These are phyloP conservation scores for Euptelea pleiosperma DNA, from an alignment of 164 flowering plant genomes.

Conservation along the genomic window DNA sequence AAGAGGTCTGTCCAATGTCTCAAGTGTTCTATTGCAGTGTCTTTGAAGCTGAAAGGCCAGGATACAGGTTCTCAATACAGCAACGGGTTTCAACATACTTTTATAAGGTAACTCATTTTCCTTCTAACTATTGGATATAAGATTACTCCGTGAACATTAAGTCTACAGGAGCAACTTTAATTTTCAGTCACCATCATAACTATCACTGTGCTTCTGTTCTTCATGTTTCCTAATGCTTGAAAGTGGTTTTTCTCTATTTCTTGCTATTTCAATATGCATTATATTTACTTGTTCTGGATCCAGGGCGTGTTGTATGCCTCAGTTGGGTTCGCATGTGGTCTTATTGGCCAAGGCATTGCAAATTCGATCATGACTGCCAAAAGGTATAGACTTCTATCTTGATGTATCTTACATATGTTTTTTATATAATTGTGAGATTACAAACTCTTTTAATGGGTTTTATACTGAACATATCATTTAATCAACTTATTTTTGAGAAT, in stretches of 20 bases:
- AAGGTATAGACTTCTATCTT: constrained; percentile 43
- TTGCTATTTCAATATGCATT: neutral
- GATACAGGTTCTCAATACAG: constrained; percentile 51
- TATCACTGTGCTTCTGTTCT: neutral
- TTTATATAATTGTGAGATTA: neutral
- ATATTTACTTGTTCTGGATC: neutral
- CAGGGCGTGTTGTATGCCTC: constrained; percentile 80
- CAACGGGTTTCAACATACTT: constrained; percentile 77
- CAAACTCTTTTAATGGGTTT: neutral
- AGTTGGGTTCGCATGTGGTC: constrained; percentile 83
- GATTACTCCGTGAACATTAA: neutral
- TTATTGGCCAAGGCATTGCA: constrained; percentile 89
- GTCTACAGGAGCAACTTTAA: neutral
- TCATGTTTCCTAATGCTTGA: neutral
- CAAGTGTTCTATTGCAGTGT: constrained; percentile 38
- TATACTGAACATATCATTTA: neutral
- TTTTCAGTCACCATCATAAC: neutral
- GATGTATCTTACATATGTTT: too few species aligned
- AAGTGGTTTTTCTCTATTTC: neutral
- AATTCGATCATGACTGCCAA: constrained; percentile 83
- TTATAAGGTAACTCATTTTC: constrained; percentile 50
- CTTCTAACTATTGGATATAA: neutral
- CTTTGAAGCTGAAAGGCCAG: constrained; percentile 88
- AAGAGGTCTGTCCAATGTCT: neutral
- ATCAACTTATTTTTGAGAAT: neutral